Percentiles rank a stretch among this genome's conserved stretches.
These are phyloP conservation scores for Madurella mycetomatis DNA, from an alignment of 2,329 filamentous ascomycete species.

Conservation along the genomic window DNA sequence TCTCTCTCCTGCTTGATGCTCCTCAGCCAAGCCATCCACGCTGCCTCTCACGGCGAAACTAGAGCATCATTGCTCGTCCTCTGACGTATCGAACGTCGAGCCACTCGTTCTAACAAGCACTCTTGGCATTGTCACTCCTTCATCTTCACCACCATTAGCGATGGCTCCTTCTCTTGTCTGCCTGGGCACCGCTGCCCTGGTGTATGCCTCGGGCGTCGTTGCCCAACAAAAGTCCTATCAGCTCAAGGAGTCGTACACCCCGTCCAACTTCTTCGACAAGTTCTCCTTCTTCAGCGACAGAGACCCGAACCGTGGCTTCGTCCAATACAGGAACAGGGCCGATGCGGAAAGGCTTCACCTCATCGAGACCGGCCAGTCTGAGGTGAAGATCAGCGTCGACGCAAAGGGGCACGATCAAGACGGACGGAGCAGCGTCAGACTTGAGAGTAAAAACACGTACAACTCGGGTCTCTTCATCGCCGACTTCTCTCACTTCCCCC, in stretches of 20 bases:
- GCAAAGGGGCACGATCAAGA: slow-evolving; percentile 23
- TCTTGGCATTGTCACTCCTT: slow-evolving; percentile 32
- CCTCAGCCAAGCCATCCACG: slow-evolving; percentile 17
- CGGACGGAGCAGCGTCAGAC: slow-evolving; percentile 54
- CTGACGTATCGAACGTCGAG: slow-evolving; percentile 44
- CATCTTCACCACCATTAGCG: slow-evolving; percentile 11
- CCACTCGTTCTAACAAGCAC: slow-evolving; percentile 25
- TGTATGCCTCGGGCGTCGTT: slow-evolving; percentile 30
- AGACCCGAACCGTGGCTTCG: slow-evolving; percentile 64
- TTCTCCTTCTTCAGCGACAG: slow-evolving; percentile 38
- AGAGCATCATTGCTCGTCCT: slow-evolving; percentile 36
- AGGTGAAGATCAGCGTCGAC: slow-evolving; percentile 41
- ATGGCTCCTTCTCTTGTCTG: slow-evolving; percentile 42
- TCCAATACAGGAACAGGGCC: slow-evolving; percentile 44
- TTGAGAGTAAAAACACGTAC: slow-evolving; percentile 60
- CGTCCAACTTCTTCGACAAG: slow-evolving; percentile 45
- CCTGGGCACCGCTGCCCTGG: slow-evolving; percentile 37
- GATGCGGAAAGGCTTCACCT: slow-evolving; percentile 36
- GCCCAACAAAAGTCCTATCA: slow-evolving; percentile 34
- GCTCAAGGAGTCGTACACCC: slow-evolving; percentile 38
- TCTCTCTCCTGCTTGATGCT: slow-evolving; percentile 16
- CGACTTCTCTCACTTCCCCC: slow-evolving; percentile 66
- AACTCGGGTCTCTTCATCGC: slow-evolving; percentile 64
- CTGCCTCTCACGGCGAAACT: slow-evolving; percentile 26
- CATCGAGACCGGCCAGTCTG: slow-evolving; percentile 29